These are phyloP conservation scores for Pharnaceum exiguum DNA, from an alignment of 148 eudicot species.

Conservation along the genomic window DNA sequence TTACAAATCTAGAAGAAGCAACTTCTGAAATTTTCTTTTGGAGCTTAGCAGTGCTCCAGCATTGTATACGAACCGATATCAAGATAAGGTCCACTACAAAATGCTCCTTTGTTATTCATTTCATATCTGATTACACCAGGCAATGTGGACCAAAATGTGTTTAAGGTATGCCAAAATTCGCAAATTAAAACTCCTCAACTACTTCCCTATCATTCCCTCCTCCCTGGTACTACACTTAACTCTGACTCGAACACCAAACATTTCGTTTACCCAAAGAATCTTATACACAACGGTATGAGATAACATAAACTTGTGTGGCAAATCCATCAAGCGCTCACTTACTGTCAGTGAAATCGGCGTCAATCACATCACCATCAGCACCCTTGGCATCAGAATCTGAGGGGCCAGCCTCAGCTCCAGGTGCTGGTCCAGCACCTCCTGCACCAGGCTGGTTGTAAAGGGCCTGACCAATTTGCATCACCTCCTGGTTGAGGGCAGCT, in stretches of 20 bases:
- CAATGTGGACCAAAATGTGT: too few relatives aligned
- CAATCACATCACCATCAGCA: constrained; percentile 93
- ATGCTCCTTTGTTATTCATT: too few relatives aligned
- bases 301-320: background rate
- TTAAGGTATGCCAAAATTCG: constrained; percentile 15
- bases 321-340: constrained; percentile 35
- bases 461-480: constrained; percentile 91
- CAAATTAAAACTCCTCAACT: constrained; percentile 7
- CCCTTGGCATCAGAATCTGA: constrained; percentile 65
- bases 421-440: constrained; percentile 58
- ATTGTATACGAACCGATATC: too few relatives aligned
- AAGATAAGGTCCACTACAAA: too few relatives aligned
- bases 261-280: constrained; percentile 14
- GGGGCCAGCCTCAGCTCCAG: constrained; percentile 51
- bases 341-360: constrained; percentile 93
- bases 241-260: constrained; percentile 2
- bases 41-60: too few relatives aligned
- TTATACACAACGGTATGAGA: constrained; percentile 19
- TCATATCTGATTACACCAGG: too few relatives aligned
- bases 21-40: too few relatives aligned
- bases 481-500: constrained; percentile 91
- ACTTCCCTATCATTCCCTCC: constrained; percentile 10
- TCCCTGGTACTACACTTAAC: constrained; percentile 9
- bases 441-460: constrained; percentile 76
- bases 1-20: too few relatives aligned